Conservation (phyloP, 176 grass and related monocot species). For the Cenchrus fungigraminus region DNA sequence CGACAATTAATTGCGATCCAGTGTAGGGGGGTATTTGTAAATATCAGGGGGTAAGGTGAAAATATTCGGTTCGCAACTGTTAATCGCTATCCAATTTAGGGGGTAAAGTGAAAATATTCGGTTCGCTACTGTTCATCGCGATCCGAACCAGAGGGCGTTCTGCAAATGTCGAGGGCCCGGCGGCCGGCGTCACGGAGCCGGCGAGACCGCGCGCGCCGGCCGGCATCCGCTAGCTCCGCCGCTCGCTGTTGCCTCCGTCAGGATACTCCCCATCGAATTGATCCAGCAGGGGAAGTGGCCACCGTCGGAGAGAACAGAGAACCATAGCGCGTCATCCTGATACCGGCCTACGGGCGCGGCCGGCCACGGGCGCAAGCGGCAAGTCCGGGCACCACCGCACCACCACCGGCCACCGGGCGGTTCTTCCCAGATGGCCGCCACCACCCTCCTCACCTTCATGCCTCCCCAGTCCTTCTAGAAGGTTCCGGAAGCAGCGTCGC, state of each 20-base stretch:
- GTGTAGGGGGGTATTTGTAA: too few species aligned
- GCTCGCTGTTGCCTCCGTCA: background rate
- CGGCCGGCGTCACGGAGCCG: too few species aligned
- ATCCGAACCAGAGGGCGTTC: too few species aligned
- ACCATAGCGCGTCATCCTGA: background rate
- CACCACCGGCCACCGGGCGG: background rate
- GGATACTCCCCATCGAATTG: background rate
- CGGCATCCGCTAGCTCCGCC: background rate
- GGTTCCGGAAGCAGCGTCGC: background rate
- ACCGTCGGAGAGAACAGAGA: constrained; percentile 8
- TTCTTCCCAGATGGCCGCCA: constrained; percentile 6
- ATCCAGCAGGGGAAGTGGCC: background rate
- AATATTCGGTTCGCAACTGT: too few species aligned
- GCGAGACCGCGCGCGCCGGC: background rate
- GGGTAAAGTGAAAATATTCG: too few species aligned
- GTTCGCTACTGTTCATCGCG: too few species aligned
- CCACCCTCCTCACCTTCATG: background rate
- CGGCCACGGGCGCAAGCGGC: background rate
- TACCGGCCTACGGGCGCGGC: background rate
- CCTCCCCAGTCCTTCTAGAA: background rate
- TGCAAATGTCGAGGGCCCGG: too few species aligned
- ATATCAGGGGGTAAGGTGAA: too few species aligned
- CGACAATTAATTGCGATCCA: too few species aligned
- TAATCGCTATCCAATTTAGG: too few species aligned
- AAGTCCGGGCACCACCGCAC: background rate